These are phyloP conservation scores for Akanthomyces lecanii DNA, from an alignment of 2,329 filamentous ascomycete genomes.

Conservation along the genomic window DNA sequence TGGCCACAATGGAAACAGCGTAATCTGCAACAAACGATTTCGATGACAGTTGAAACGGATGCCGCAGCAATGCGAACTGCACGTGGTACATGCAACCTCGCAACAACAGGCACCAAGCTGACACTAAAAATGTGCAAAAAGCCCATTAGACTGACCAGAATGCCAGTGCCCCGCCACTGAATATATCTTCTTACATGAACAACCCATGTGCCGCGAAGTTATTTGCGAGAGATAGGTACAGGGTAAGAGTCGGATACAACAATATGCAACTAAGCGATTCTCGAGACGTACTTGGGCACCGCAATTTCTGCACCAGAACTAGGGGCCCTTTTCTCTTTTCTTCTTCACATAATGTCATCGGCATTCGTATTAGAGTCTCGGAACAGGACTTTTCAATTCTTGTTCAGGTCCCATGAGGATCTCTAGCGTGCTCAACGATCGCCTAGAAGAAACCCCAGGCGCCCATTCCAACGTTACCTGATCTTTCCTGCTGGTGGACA, in stretches of 20 bases:
- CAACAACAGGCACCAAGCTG: too few relatives aligned
- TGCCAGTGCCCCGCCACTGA: too few relatives aligned
- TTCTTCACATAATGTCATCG: constrained; percentile 68
- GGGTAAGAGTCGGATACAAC: constrained; percentile 11
- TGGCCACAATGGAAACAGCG: too few relatives aligned
- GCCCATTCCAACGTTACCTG: constrained; percentile 68
- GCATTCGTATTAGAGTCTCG: constrained; percentile 99
- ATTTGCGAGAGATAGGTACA: neutral
- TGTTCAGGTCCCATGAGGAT: constrained; percentile 78
- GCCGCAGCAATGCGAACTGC: too few relatives aligned
- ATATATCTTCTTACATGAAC: neutral
- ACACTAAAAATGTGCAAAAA: too few relatives aligned
- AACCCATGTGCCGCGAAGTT: neutral
- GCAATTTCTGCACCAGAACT: constrained; percentile 24
- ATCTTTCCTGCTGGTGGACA: constrained; percentile 43
- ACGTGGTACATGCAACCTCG: too few relatives aligned
- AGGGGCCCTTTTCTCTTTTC: constrained; percentile 38
- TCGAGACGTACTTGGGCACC: constrained; percentile 11
- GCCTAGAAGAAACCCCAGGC: constrained; percentile 73
- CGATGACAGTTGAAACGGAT: too few relatives aligned
- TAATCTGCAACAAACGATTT: too few relatives aligned
- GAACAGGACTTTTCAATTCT: constrained; percentile 83
- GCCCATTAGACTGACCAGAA: too few relatives aligned
- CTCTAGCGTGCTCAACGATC: constrained; percentile 97
- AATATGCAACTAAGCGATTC: constrained; percentile 27